Conservation (phyloP, 352 stramenopile genomes). For the Phytophthora cactorum region DNA sequence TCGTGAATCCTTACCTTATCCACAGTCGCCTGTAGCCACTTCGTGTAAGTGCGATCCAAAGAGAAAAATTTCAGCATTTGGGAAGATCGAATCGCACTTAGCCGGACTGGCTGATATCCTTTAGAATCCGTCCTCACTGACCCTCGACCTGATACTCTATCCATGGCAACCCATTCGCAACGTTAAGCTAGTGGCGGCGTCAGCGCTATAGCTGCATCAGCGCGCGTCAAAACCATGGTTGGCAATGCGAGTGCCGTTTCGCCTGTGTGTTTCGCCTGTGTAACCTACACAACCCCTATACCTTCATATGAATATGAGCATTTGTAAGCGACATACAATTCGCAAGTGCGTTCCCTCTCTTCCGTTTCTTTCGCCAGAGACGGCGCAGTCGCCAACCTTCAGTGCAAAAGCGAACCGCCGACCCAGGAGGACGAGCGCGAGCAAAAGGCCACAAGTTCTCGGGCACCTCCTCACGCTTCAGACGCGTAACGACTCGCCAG, state of each 20-base stretch:
- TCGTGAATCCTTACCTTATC: not conserved
- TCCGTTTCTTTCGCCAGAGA: slow-evolving; percentile 30
- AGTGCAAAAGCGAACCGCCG: slow-evolving; percentile 26
- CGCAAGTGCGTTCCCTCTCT: slow-evolving; percentile 14
- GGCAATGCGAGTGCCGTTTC: not conserved
- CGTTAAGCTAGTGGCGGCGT: not conserved
- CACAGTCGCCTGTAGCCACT: slow-evolving; percentile 4
- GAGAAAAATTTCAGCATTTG: slow-evolving; percentile 9
- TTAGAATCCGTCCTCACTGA: slow-evolving; percentile 11
- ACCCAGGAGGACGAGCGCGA: slow-evolving; percentile 4
- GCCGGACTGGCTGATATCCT: slow-evolving; percentile 10
- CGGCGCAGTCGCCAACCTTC: slow-evolving; percentile 17
- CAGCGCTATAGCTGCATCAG: not conserved
- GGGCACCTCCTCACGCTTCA: not conserved
- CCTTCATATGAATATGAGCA: not conserved
- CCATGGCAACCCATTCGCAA: slow-evolving; percentile 18
- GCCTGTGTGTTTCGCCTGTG: not conserved
- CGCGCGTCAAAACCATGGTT: not conserved
- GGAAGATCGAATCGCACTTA: slow-evolving; percentile 8
- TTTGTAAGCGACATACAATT: not conserved
- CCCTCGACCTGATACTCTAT: slow-evolving; percentile 24
- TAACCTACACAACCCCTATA: slow-evolving; percentile 9
- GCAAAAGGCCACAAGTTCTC: not conserved
- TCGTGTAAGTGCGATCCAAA: not conserved
- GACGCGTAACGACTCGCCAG: slow-evolving; percentile 17